These are phyloP conservation scores for Carpinus fangiana DNA, from an alignment of 306 rosid species.

Conservation along the genomic window DNA sequence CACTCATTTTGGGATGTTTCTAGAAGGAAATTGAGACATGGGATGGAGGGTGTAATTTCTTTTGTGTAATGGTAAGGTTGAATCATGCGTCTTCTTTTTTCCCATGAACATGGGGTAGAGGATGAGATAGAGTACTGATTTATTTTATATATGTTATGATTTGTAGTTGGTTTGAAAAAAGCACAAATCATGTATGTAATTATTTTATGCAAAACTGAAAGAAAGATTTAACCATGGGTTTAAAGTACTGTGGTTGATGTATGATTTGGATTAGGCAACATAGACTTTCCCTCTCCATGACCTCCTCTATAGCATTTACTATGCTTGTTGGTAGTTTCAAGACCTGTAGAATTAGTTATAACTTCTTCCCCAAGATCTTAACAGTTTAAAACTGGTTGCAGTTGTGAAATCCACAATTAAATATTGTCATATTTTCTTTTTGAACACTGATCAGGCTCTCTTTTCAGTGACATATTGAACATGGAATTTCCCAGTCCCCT, in stretches of 20 bases:
- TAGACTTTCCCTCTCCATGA: neutral
- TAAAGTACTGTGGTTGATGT: neutral
- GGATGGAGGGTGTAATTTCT: no score
- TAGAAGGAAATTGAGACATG: no score
- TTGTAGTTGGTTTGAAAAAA: no score
- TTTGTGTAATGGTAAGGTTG: no score
- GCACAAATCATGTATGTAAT: no score
- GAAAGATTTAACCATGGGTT: neutral
- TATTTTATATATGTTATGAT: no score
- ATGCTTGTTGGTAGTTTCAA: neutral
- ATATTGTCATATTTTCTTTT: neutral
- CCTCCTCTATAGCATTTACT: neutral
- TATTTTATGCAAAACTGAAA: neutral
- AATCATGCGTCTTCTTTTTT: no score
- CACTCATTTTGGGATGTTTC: no score
- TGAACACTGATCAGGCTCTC: neutral
- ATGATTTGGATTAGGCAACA: neutral
- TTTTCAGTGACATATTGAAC: neutral
- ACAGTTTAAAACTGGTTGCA: neutral
- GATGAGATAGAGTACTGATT: no score
- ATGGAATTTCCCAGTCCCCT: neutral
- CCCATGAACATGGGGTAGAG: no score
- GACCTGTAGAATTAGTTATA: neutral
- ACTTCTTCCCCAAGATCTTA: neutral
- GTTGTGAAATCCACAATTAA: neutral